Base-by-base conservation (phyloP, 2,329 filamentous ascomycete species). In the Graphiopsis chlorocephala region DNA sequence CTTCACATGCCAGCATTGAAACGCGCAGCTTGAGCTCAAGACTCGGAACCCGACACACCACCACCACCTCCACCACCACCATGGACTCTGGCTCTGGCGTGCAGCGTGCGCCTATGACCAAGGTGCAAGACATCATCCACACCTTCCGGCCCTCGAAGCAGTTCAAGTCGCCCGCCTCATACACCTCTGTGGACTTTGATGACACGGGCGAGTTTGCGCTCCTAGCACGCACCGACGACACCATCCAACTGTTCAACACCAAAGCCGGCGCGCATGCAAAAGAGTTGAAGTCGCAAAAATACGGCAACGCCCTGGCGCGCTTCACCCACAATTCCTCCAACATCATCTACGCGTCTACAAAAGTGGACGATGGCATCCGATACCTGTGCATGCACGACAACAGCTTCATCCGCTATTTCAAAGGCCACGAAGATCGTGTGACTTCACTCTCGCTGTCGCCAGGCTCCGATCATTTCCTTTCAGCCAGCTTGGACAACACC, bases 311-410 rank as follows among this genome's bases (percentile, higher is more conserved):
- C 76, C 85, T 97, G 64, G 95, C 95, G 42, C 90, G 92, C 71
- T 99, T 98, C 78, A 97, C 94, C 0, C 95, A 98, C 76, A 91
- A 94, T 66, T 89, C 89, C 69, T 92, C 92, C 25, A 93, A 92
- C 75, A 92, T 99, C 74, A 88, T 99, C 66, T 97, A 98, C 74
- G 93, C 95, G 60, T 96, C 92, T 75, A 99, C 95, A 14, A 97
- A 97, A 76, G 88, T 96, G 72, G 96, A 99, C 74, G 90, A 94
- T 81, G 93, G 87, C 72, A 96, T 90, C 70, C 89, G 88, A 75
- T 97, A 90, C 79, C 90, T 93, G 67, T 96, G 87, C 64, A 97
- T 90, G 14, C 95, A 99, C 78, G 95, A 98, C 78, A 97, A 98
- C 80, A 91, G 90, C 65, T 99, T 96, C 77, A 91, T 98, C 67